Evolutionary conservation across 2,329 filamentous ascomycete species (phyloP), one percentile per base, ranked within the genome.

Genomic region (Thielaviopsis musarum): DNA sequence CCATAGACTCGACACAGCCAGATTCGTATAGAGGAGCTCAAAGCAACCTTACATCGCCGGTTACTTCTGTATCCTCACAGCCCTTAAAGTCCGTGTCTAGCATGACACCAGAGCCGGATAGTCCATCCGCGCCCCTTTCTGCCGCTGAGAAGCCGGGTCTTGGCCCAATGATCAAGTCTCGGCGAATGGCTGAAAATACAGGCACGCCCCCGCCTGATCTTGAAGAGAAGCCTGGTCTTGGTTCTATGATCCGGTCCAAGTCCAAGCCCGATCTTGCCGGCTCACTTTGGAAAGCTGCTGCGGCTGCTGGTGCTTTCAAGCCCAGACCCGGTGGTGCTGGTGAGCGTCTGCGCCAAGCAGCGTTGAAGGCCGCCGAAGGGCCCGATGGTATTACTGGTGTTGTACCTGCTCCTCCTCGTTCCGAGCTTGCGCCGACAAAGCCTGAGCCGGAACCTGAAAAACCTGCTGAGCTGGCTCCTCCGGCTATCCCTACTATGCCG

Each of bases 371-470:
- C n/a, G 72, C 72, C 2, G 80, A 85, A 24, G 89, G 86, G 5
- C 87, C 89, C 6, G 91, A 96, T 72, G 91, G 91, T 2, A 95
- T 96, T 64, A 95, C 85, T 13, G 81, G 85, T 48, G 91, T 96
- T 45, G 86, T 96, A 22, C 88, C 88, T 24, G 87, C 90, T 3
- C 90, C 91, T 1, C 79, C 74, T 15, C 73, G 76, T 30, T 74
- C 77, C 1, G 64, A 67, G 9, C 58, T 51, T 7, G 5, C 38
- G n/a, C 17, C 38, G 2, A 34, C 61, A 4, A 60, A 58, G 24
- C 34, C 58, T 5, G 60, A 55, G 19, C 52, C 2, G 61, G 67
- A 63, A 65, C 65, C 65, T 1, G 70, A 73, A 10, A 72, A 73
- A 59, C 63, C 65, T 12, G 66, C 13, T 22, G n/a, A 17, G 3